These are phyloP conservation scores for Ehretia macrophylla DNA, from an alignment of 257 asterid species.

Conservation along the genomic window DNA sequence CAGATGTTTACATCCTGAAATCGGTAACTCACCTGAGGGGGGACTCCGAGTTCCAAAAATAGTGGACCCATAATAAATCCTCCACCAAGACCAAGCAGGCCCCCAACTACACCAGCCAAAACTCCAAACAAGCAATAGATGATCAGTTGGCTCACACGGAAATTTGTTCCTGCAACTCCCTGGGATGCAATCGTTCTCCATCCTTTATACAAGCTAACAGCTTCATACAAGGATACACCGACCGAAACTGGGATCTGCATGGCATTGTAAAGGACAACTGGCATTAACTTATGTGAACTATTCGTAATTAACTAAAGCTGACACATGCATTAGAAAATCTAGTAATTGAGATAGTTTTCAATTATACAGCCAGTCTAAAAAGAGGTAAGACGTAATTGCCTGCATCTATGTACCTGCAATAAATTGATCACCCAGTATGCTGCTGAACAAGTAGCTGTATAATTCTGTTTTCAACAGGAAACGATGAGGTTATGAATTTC, in stretches of 20 bases:
- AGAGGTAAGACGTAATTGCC: background rate
- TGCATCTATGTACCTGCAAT: conserved; percentile 62
- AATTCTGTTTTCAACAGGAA: conserved; percentile 46
- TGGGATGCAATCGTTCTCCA: conserved; percentile 76
- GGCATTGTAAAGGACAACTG: background rate
- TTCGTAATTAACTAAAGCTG: background rate
- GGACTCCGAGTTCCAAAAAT: conserved; percentile 50
- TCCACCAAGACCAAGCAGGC: conserved; percentile 95
- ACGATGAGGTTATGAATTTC: background rate
- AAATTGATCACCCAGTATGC: conserved; percentile 85
- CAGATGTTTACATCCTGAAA: background rate
- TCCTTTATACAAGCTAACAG: conserved; percentile 71
- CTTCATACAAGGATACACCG: conserved; percentile 68
- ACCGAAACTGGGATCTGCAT: conserved; percentile 79
- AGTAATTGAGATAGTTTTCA: background rate
- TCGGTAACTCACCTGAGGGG: conserved; percentile 54
- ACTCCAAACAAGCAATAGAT: conserved; percentile 68
- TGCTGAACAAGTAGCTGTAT: conserved; percentile 57
- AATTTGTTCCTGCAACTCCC: conserved; percentile 63
- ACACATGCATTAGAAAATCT: background rate
- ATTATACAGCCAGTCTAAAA: background rate
- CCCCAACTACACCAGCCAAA: conserved; percentile 90
- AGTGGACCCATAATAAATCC: conserved; percentile 72
- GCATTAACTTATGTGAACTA: conserved; percentile 3
- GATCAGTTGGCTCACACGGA: conserved; percentile 55